Percentiles rank a stretch among this genome's conserved stretches.
These are phyloP conservation scores for Picea sitchensis DNA, from an alignment of 75 land plant genomes.

Conservation along the genomic window DNA sequence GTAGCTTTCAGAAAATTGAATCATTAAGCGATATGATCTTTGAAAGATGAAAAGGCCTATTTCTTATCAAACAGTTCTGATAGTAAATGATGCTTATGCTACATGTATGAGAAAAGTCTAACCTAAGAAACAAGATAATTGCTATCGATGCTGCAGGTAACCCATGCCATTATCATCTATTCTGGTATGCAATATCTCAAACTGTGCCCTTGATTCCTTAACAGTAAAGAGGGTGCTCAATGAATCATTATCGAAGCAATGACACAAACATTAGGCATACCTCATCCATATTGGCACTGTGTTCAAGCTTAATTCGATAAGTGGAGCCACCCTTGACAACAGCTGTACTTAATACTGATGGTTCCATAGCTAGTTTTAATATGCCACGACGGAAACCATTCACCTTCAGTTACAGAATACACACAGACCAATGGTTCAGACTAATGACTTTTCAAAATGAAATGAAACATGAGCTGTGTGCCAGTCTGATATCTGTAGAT, in stretches of 20 bases:
- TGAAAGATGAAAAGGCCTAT: neutral
- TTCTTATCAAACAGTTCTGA: neutral
- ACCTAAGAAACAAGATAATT: neutral
- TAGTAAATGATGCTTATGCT: neutral
- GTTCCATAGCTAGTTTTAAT: slow-evolving; percentile 88
- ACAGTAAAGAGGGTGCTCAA: neutral
- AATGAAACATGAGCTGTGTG: neutral
- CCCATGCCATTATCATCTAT: neutral
- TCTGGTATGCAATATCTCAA: neutral
- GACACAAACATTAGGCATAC: slow-evolving; percentile 25
- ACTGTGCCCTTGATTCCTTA: too few relatives aligned
- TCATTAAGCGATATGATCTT: neutral
- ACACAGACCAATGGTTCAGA: neutral
- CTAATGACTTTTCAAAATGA: neutral
- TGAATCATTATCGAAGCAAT: neutral
- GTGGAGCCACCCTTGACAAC: slow-evolving; percentile 84
- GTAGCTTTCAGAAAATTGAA: neutral
- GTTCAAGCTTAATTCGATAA: slow-evolving; percentile 76
- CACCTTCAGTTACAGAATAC: slow-evolving; percentile 36
- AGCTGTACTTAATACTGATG: slow-evolving; percentile 67
- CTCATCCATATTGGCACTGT: slow-evolving; percentile 87
- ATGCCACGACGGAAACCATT: slow-evolving; percentile 90
- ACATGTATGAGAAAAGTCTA: neutral
- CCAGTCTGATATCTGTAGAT: neutral
- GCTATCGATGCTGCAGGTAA: neutral